Evolutionary conservation across 352 stramenopile genomes (phyloP), one percentile per base, ranked within the genome.

Genomic region (Bremia lactucae): DNA sequence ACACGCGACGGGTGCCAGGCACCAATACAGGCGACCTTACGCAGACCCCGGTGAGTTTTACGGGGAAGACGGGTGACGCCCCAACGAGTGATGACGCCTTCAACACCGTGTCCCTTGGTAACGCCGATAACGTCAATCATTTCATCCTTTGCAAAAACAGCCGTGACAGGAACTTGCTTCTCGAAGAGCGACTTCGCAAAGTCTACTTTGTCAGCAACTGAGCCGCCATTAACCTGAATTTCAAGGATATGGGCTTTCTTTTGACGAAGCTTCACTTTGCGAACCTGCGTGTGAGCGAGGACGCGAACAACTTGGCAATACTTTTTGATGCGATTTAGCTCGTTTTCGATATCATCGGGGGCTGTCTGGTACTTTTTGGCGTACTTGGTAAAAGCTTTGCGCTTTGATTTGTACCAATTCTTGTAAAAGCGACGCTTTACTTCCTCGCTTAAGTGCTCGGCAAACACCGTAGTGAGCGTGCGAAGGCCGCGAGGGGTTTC

Each of bases 331-430:
- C 96, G 90, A 60, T 97, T 96, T 40, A 99, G 79, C 80, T 99
- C 96, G 55, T 95, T 90, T 59, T 97, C 91, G 57, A 98, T 96
- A 54, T 96, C 82, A 6, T 68, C 69, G 31, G 72, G 74, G 47
- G 79, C 82, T 34, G 95, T 95, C 48, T 93, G 79, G 87, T 98
- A 98, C 80, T 99, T 99, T 82, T 98, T 98, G 49, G 96, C 94
- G 77, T 99, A 99, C 82, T 99, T 99, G 75, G 96, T 99, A 86
- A 98, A 99, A 45, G 97, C 97, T 96, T 99, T 99, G 50, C 97
- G 96, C 95, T 99, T 99, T 65, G 77, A 94, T 62, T 95, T 95
- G 83, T 98, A 99, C 96, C 96, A 99, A 91, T 99, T 99, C 95
- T 99, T 99, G 95, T 99, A 99, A 74, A 98, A 98, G 64, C 96